Evolutionary conservation across 23 red algal genomes (phyloP).

Genomic region (Agarophyton chilense): DNA sequence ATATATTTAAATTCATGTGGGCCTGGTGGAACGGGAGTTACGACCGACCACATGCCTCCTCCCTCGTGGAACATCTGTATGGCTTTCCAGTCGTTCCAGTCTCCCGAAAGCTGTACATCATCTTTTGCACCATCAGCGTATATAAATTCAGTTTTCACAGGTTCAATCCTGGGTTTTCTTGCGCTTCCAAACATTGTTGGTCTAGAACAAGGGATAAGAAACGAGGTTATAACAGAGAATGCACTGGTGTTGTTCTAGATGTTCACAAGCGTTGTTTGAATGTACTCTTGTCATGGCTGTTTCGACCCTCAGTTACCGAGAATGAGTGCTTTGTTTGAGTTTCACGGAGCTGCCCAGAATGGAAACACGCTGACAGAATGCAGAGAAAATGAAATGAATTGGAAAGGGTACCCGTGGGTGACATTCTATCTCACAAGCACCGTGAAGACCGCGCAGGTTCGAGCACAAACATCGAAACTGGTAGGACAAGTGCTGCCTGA

Average conservation of each 20-base stretch:
- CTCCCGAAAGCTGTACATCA: conserved; percentile 91
- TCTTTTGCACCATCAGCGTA: conserved; percentile 95
- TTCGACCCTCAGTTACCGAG: background rate
- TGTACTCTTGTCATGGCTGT: background rate
- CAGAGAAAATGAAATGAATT: background rate
- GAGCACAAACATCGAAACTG: background rate
- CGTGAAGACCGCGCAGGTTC: background rate
- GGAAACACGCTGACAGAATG: conserved; percentile 10
- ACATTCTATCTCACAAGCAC: background rate
- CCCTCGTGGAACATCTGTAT: conserved; percentile 95
- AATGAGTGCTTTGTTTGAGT: background rate
- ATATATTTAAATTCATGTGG: conserved; percentile 98
- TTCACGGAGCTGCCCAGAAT: background rate
- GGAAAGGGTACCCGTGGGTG: background rate
- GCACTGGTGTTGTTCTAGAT: background rate
- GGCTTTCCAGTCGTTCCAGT: conserved; percentile 98
- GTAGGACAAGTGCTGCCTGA: too few species aligned
- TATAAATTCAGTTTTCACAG: conserved; percentile 92
- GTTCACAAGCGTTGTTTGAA: background rate
- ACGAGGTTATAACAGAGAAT: background rate
- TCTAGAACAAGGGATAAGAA: background rate
- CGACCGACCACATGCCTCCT: conserved; percentile 94
- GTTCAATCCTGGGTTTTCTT: conserved; percentile 19
- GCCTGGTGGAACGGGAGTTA: conserved; percentile 90
- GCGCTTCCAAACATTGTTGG: conserved; percentile 26